These are phyloP conservation scores for Candida albicans DNA, from an alignment of 1,139 yeast species.

Conservation along the genomic window DNA sequence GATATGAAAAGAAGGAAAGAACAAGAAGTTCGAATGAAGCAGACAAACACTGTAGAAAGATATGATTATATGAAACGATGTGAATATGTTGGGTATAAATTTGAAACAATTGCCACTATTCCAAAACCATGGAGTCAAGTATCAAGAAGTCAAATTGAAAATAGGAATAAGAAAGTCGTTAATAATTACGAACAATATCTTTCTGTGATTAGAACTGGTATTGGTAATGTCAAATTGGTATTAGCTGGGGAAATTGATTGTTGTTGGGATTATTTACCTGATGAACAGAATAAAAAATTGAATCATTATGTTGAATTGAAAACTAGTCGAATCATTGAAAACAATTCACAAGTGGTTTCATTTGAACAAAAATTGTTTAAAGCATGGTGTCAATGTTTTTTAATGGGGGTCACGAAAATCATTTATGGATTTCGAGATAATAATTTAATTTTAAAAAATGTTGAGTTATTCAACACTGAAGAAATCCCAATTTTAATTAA, in stretches of 20 bases:
- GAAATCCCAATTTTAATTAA: slow-evolving; percentile 67
- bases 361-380: slow-evolving; percentile 75
- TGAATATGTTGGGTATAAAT: slow-evolving; percentile 76
- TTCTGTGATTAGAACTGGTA: slow-evolving; percentile 78
- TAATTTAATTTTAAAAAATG: slow-evolving; percentile 54
- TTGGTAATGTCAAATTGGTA: slow-evolving; percentile 67
- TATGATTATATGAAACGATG: slow-evolving; percentile 39
- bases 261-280: slow-evolving; percentile 77
- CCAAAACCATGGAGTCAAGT: slow-evolving; percentile 74
- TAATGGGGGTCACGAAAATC: slow-evolving; percentile 76
- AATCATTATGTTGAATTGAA: slow-evolving; percentile 85
- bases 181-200: slow-evolving; percentile 76
- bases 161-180: slow-evolving; percentile 56
- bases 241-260: slow-evolving; percentile 94
- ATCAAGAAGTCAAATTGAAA: slow-evolving; percentile 65
- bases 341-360: slow-evolving; percentile 50
- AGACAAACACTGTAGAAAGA: slow-evolving; percentile 35
- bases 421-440: slow-evolving; percentile 88
- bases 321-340: slow-evolving; percentile 58
- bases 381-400: slow-evolving; percentile 93
- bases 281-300: slow-evolving; percentile 43
- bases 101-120: slow-evolving; percentile 76
- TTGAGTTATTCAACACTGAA: slow-evolving; percentile 77
- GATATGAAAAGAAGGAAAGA: slow-evolving; percentile 30
- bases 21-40: slow-evolving; percentile 24